A percentile compares a stretch with the other conserved stretches of the same genome.
Evolutionary conservation across 768 basidiomycete genomes (phyloP).

Genomic region (Russula vinacea): DNA sequence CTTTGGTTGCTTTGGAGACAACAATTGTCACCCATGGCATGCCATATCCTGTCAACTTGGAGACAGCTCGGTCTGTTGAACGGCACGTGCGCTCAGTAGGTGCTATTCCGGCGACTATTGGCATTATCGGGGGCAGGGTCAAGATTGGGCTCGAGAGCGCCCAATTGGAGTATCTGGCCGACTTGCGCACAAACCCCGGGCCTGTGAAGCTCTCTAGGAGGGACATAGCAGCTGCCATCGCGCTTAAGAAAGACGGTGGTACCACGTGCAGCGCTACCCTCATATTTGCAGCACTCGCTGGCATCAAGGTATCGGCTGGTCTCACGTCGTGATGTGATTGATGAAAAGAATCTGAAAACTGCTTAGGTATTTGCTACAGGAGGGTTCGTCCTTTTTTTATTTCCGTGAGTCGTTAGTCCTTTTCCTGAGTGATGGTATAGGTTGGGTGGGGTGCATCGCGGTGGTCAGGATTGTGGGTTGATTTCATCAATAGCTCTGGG

Average conservation of each 20-base stretch:
- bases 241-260: slow-evolving; percentile 69
- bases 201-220: slow-evolving; percentile 70
- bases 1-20: slow-evolving; percentile 89
- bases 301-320: slow-evolving; percentile 64
- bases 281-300: slow-evolving; percentile 72
- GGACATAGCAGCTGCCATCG: slow-evolving; percentile 75
- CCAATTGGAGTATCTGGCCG: slow-evolving; percentile 70
- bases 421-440: slow-evolving; percentile 37
- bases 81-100: slow-evolving; percentile 67
- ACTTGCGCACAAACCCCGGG: slow-evolving; percentile 41
- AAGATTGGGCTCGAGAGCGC: slow-evolving; percentile 73
- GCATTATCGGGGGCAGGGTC: slow-evolving; percentile 74
- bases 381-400: slow-evolving; percentile 57
- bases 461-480: slow-evolving; percentile 60
- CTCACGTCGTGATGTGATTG: slow-evolving; percentile 23
- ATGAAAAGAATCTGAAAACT: slow-evolving; percentile 9
- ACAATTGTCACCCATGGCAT: slow-evolving; percentile 92
- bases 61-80: slow-evolving; percentile 71
- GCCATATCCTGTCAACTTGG: slow-evolving; percentile 73
- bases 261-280: slow-evolving; percentile 71
- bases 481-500: background rate
- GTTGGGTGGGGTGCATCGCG: slow-evolving; percentile 82
- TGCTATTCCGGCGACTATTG: slow-evolving; percentile 89
- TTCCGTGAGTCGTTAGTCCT: slow-evolving; percentile 4
- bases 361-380: slow-evolving; percentile 84